A percentile compares a stretch with the other conserved stretches of the same genome.
Conservation (phyloP, 2,329 filamentous ascomycete genomes). For the Penicillium rolfsii region DNA sequence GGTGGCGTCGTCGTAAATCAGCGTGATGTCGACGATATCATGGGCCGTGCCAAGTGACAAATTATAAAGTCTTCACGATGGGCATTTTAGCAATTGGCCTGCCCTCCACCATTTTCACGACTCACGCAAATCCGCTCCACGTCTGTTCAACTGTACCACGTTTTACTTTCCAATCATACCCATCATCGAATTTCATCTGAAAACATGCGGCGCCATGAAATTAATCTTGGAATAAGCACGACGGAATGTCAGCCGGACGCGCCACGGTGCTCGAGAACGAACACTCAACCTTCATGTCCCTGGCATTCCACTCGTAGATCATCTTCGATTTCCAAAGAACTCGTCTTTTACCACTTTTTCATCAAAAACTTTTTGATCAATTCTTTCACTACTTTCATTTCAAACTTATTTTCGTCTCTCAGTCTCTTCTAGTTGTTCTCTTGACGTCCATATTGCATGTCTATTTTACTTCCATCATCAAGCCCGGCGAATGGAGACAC, state of each 20-base stretch:
- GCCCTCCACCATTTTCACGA: constrained; percentile 19
- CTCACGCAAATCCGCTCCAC: constrained; percentile 23
- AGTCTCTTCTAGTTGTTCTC: constrained; percentile 1
- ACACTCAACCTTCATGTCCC: neutral
- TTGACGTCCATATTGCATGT: constrained; percentile 1
- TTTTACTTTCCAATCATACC: constrained; percentile 30
- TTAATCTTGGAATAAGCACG: constrained; percentile 15
- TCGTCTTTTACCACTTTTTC: neutral
- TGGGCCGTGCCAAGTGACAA: constrained; percentile 52
- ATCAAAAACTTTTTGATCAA: neutral
- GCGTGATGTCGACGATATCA: constrained; percentile 80
- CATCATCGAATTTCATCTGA: constrained; percentile 27
- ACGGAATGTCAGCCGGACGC: constrained; percentile 7
- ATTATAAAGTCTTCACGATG: neutral
- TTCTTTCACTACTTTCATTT: neutral
- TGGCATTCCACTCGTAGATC: constrained; percentile 5
- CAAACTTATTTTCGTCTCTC: neutral
- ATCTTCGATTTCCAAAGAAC: constrained; percentile 4
- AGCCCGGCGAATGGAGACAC: constrained; percentile 12
- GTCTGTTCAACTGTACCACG: constrained; percentile 23
- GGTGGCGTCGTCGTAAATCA: constrained; percentile 87
- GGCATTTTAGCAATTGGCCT: neutral
- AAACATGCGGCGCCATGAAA: constrained; percentile 27
- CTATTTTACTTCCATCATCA: constrained; percentile 7
- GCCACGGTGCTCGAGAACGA: neutral